Conservation (phyloP, 768 basidiomycete genomes). For the Lentinula boryana region DNA sequence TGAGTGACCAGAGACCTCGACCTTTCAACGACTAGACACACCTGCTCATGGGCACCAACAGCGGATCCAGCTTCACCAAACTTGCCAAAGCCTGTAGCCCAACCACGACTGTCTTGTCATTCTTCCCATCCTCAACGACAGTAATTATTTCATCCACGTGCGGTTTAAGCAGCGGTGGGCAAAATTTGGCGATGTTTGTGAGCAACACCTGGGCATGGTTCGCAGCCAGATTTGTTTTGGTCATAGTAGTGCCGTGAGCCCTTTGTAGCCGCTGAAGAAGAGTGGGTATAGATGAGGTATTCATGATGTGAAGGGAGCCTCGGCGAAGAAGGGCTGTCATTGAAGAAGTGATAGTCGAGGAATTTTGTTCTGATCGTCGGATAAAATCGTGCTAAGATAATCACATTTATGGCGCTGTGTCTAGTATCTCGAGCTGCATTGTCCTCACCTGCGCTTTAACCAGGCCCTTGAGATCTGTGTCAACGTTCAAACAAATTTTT, state of each 20-base stretch:
- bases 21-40: conserved; percentile 28
- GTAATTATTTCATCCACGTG: conserved; percentile 77
- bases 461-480: conserved; percentile 75
- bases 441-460: conserved; percentile 67
- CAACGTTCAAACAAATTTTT: conserved; percentile 75
- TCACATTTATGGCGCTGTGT: background rate
- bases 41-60: conserved; percentile 57
- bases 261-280: conserved; percentile 66
- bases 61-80: conserved; percentile 48
- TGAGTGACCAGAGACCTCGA: background rate
- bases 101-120: conserved; percentile 47
- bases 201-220: conserved; percentile 49
- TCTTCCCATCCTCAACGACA: conserved; percentile 60
- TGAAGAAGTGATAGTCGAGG: conserved; percentile 54
- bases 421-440: background rate
- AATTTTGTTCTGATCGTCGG: conserved; percentile 67
- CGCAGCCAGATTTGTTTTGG: conserved; percentile 22
- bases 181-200: conserved; percentile 65
- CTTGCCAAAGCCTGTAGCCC: conserved; percentile 75
- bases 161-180: conserved; percentile 63
- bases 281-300: conserved; percentile 79
- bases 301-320: conserved; percentile 67
- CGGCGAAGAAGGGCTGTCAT: conserved; percentile 68
- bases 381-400: conserved; percentile 65
- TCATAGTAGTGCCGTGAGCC: conserved; percentile 30